Conservation (phyloP, 2,329 filamentous ascomycete species). For the Arthrobotrys megalospora region DNA sequence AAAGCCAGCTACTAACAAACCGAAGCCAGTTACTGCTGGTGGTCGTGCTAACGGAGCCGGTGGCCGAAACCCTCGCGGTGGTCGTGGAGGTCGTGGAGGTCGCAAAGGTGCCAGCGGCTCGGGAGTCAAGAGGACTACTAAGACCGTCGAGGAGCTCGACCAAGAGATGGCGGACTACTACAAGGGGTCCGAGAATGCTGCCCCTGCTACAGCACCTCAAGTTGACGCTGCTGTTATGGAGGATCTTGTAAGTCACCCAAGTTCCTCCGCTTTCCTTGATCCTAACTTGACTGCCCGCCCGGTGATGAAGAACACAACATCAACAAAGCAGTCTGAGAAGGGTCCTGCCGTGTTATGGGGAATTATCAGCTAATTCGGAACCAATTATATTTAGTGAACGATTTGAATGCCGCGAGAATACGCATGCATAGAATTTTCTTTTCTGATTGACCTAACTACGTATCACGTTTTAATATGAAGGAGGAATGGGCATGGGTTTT, state of each 20-base stretch:
- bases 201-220: constrained; percentile 69
- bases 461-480: constrained; percentile 55
- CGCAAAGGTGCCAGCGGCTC: constrained; percentile 74
- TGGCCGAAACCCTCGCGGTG: constrained; percentile 72
- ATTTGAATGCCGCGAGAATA: not conserved
- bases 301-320: constrained; percentile 33
- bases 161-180: constrained; percentile 99
- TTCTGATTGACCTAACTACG: not conserved
- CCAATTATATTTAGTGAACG: constrained; percentile 29
- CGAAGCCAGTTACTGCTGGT: constrained; percentile 70
- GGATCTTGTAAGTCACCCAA: constrained; percentile 63
- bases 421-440: not conserved
- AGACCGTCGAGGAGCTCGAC: constrained; percentile 95
- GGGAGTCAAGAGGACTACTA: constrained; percentile 75
- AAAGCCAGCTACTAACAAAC: constrained; percentile 77
- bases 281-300: constrained; percentile 53
- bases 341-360: constrained; percentile 52
- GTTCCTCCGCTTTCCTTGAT: constrained; percentile 35
- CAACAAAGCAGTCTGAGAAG: constrained; percentile 30
- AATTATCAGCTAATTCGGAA: constrained; percentile 44
- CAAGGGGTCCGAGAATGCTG: constrained; percentile 70
- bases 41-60: constrained; percentile 67
- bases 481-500: constrained; percentile 26
- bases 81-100: constrained; percentile 64
- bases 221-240: constrained; percentile 73